Percentiles rank a stretch among this genome's conserved stretches.
These are phyloP conservation scores for Paxillus involutus DNA, from an alignment of 768 basidiomycete species.

Conservation along the genomic window DNA sequence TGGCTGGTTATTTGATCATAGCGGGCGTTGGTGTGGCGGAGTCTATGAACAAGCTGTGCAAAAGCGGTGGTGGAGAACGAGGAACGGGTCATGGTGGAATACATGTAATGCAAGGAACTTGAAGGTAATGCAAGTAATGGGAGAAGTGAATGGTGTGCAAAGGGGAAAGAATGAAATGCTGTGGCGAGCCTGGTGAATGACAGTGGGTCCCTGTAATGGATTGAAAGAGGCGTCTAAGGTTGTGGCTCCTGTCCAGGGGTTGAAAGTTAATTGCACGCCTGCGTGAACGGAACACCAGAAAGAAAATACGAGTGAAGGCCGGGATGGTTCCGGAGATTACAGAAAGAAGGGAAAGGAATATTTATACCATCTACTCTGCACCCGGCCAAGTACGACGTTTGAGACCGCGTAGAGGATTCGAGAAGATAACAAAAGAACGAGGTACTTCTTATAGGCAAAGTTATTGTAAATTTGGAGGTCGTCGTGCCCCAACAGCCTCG, in stretches of 20 bases:
- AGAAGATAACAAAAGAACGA: constrained; percentile 4
- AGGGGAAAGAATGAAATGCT: constrained; percentile 3
- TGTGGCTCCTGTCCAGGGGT: constrained; percentile 2
- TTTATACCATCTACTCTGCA: constrained; percentile 21
- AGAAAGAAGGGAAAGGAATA: not conserved
- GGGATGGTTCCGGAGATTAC: constrained; percentile 15
- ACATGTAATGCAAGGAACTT: constrained; percentile 1
- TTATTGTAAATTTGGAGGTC: constrained; percentile 16
- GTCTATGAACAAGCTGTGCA: constrained; percentile 38
- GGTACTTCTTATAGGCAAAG: constrained; percentile 2
- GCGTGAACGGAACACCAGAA: constrained; percentile 12
- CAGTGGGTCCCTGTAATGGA: not conserved
- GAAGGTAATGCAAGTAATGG: not conserved
- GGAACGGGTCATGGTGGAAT: constrained; percentile 19
- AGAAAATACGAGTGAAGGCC: not conserved
- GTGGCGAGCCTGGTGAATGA: not conserved
- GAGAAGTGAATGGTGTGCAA: not conserved
- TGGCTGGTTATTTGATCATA: constrained; percentile 38
- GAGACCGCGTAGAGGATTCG: not conserved
- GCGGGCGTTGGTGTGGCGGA: constrained; percentile 44
- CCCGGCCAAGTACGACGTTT: not conserved
- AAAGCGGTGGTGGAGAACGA: constrained; percentile 25
- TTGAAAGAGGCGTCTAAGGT: not conserved
- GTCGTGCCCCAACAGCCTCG: not conserved
- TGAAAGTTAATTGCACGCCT: constrained; percentile 7